Percentiles rank a stretch among this genome's conserved stretches.
Evolutionary conservation across 495 filamentous ascomycete species (phyloP).

Genomic region (Paragyromitra xinjiangensis): DNA sequence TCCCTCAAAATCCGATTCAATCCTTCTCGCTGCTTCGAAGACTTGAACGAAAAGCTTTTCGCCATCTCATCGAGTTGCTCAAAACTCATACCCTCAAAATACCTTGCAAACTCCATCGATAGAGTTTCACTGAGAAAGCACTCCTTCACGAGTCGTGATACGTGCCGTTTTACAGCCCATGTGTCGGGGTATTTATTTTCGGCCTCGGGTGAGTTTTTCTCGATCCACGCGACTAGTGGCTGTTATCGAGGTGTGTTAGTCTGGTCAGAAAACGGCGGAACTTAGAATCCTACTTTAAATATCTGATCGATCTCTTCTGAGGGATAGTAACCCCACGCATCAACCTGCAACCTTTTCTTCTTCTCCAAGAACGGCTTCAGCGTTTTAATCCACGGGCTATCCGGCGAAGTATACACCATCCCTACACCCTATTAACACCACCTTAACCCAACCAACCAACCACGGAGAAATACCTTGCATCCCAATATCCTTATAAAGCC

Average conservation of each 20-base stretch:
- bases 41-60: conserved; percentile 65
- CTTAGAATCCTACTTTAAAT: conserved; percentile 44
- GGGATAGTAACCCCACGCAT: conserved; percentile 66
- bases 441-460: background rate
- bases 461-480: conserved; percentile 60
- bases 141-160: conserved; percentile 64
- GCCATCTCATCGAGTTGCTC: conserved; percentile 68
- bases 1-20: conserved; percentile 65
- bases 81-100: conserved; percentile 64
- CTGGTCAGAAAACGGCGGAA: background rate
- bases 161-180: conserved; percentile 67
- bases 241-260: conserved; percentile 6
- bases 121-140: conserved; percentile 64
- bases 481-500: conserved; percentile 74
- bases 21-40: conserved; percentile 65
- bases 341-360: conserved; percentile 64
- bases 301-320: conserved; percentile 46
- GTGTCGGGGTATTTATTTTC: conserved; percentile 63
- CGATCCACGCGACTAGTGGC: conserved; percentile 54
- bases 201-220: conserved; percentile 39
- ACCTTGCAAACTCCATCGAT: conserved; percentile 66
- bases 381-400: conserved; percentile 64
- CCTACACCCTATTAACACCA: conserved; percentile 43
- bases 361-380: conserved; percentile 66
- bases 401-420: conserved; percentile 66